Conservation (phyloP, 768 basidiomycete genomes). For the Kondoa subrosea region DNA sequence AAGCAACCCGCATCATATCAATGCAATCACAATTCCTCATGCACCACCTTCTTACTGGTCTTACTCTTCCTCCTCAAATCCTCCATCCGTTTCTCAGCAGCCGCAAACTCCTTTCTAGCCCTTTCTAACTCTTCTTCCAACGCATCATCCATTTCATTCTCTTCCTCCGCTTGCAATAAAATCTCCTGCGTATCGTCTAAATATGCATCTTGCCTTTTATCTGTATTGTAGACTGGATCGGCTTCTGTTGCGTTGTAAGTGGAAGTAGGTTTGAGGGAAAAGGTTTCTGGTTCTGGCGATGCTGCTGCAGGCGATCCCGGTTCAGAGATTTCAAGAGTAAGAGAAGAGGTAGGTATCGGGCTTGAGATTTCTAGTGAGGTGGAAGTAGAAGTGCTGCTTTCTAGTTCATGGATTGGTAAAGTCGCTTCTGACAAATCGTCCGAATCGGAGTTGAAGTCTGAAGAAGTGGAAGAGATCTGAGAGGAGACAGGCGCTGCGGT, state of each 20-base stretch:
- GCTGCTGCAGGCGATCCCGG: background rate
- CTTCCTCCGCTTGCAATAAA: background rate
- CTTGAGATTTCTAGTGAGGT: background rate
- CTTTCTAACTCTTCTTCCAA: background rate
- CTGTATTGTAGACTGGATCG: background rate
- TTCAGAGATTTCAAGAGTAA: background rate
- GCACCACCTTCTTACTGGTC: background rate
- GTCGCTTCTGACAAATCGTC: background rate
- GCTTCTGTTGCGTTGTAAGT: too few species aligned
- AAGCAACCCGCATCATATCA: too few species aligned
- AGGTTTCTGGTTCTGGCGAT: background rate
- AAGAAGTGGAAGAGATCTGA: too few species aligned
- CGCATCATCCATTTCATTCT: background rate
- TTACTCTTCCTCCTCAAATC: background rate
- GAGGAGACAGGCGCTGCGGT: too few species aligned
- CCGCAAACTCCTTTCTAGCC: background rate
- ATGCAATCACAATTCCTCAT: too few species aligned
- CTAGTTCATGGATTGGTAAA: background rate
- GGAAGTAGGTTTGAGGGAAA: too few species aligned
- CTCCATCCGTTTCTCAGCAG: background rate
- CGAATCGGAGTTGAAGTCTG: too few species aligned
- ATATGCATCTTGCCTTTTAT: background rate
- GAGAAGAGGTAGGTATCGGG: background rate
- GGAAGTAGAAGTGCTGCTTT: too few species aligned
- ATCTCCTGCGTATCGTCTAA: background rate